Evolutionary conservation across 148 eudicot genomes (phyloP).

Genomic region (Selenicereus undatus): DNA sequence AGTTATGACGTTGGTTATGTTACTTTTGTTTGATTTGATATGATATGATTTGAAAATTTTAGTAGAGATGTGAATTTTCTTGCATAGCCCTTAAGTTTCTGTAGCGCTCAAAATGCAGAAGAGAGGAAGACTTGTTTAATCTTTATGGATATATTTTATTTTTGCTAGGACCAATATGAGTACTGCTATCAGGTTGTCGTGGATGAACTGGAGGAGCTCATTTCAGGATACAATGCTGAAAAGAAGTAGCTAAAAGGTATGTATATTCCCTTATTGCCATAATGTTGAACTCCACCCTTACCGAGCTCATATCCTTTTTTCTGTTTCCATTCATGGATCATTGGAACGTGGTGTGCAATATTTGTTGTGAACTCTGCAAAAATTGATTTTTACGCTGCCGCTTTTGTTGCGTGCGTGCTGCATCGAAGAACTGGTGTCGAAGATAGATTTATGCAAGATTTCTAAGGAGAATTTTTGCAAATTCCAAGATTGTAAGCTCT

Average conservation of each 20-base stretch:
- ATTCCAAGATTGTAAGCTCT: neutral
- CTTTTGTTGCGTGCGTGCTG: neutral
- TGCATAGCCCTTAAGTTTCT: too few relatives aligned
- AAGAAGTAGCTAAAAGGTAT: conserved; percentile 29
- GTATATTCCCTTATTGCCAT: neutral
- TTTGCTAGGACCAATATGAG: conserved; percentile 63
- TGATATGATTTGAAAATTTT: neutral
- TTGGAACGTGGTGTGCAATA: neutral
- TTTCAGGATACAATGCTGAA: conserved; percentile 32
- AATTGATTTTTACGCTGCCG: neutral
- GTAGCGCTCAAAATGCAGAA: neutral
- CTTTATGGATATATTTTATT: neutral
- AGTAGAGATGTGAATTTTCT: neutral
- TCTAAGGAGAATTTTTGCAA: neutral
- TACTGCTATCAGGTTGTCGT: conserved; percentile 69
- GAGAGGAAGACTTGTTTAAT: neutral
- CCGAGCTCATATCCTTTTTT: neutral
- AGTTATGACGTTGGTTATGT: too few relatives aligned
- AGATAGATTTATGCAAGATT: neutral
- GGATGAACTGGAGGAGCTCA: conserved; percentile 75
- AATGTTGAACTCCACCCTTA: neutral
- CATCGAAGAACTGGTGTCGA: neutral
- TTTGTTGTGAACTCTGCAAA: neutral
- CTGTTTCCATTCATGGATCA: neutral
- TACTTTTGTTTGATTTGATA: neutral